Percentiles rank a stretch among this genome's conserved stretches.
Conservation (phyloP, 805 yeast genomes). For the Lipomyces sp. region DNA sequence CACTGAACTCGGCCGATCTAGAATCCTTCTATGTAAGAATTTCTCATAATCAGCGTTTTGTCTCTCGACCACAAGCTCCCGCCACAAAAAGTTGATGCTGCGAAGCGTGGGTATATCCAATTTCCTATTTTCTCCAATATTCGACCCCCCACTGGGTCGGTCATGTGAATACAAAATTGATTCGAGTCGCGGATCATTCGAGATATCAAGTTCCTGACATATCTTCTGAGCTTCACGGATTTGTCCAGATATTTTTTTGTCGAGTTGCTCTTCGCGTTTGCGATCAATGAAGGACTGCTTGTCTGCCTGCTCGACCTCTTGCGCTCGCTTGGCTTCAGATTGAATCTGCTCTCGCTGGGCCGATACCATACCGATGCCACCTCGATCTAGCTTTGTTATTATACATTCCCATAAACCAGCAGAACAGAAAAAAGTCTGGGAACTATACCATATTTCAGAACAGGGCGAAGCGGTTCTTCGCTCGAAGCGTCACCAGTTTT, state of each 20-base stretch:
- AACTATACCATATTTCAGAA: conserved; percentile 31
- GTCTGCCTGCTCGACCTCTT: conserved; percentile 16
- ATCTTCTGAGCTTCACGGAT: conserved; percentile 34
- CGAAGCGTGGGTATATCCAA: conserved; percentile 14
- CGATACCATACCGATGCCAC: conserved; percentile 40
- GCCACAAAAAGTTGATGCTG: conserved; percentile 29
- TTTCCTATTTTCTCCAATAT: neutral
- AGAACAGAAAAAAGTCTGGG: neutral
- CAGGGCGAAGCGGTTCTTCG: conserved; percentile 16
- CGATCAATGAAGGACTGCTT: conserved; percentile 16
- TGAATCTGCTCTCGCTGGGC: conserved; percentile 33
- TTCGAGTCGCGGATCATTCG: conserved; percentile 23
- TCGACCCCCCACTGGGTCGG: neutral
- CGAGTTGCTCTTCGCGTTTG: conserved; percentile 17
- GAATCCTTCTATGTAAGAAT: conserved; percentile 11
- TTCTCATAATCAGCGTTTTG: conserved; percentile 10
- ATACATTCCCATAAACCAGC: neutral
- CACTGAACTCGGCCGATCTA: conserved; percentile 22
- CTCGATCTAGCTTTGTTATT: conserved; percentile 20
- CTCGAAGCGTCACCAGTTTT: conserved; percentile 20
- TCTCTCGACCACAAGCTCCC: conserved; percentile 26
- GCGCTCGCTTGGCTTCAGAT: conserved; percentile 32
- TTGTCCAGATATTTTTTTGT: conserved; percentile 30
- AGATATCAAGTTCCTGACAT: conserved; percentile 31
- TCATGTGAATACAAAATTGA: conserved; percentile 14